Base-by-base conservation (phyloP, 176 grass and related monocot species). In the Alopecurus myosuroides region DNA sequence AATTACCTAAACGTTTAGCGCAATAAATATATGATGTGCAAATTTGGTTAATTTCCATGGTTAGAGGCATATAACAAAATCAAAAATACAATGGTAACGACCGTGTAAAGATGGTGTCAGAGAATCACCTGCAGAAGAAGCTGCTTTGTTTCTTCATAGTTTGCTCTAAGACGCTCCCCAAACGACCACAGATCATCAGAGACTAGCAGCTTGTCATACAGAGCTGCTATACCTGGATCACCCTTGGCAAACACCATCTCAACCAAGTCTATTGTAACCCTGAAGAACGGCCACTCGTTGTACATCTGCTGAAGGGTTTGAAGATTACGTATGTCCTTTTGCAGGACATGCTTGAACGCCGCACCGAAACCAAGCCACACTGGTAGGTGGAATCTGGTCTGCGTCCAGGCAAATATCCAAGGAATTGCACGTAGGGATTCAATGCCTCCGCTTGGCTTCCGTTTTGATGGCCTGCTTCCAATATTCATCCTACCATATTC, bases 201-300 rank as follows among this genome's bases (percentile, higher is more conserved):
- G 17, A 98, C 95, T 20, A 98, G 84, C 53, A 98, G 61, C 77
- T 94, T 98, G 83, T 95, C 96, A 62, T 95, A 98, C 74, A 98
- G 45, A 46, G 89, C 93, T 25, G 96, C 96, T 83, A 95, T 98
- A 29, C 96, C 96, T 34, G 96, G 96, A 89, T 95, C 91, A 84
- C 95, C 95, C 49, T 95, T 98, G 30, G 95, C 92, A 31, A 98
- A 98, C 72, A 98, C 95, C 93, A 98, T 98, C 89, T 98, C 95
- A 68, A 98, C 91, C 86, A 98, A 81, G 84, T 98, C 95, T 63
- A 98, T 88, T 11, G 95, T 98, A 26, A 98, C 95, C 60, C 95
- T 95, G 82, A 98, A 98, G 79, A 95, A 98, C 9, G 95, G 95
- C 95, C 95, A 98, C 65, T 80, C 80, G 41, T 93, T 95, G 87